Evolutionary conservation across 192 early-diverging fungal genomes (phyloP).

Genomic region (Umbelopsis sp.): DNA sequence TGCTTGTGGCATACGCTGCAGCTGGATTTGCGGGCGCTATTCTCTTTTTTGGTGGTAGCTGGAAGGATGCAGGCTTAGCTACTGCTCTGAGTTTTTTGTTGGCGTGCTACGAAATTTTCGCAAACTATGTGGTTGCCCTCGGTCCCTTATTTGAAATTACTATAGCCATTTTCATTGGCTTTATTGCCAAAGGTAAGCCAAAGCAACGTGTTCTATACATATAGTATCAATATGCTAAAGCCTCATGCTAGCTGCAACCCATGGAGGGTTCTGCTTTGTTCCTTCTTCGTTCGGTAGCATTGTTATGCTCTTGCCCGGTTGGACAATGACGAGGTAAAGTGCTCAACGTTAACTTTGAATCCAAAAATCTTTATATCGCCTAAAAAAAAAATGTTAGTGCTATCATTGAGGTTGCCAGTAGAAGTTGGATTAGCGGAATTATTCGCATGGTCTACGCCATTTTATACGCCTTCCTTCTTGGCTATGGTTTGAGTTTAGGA

Average conservation of each 20-base stretch:
- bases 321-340: slow-evolving; percentile 65
- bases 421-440: slow-evolving; percentile 87
- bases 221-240: too few relatives aligned
- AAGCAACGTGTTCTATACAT: neutral
- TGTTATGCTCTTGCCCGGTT: slow-evolving; percentile 74
- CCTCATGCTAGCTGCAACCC: slow-evolving; percentile 24
- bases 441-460: slow-evolving; percentile 85
- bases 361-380: too few relatives aligned
- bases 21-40: slow-evolving; percentile 57
- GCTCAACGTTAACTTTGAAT: too few relatives aligned
- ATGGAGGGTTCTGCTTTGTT: slow-evolving; percentile 66
- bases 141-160: slow-evolving; percentile 22
- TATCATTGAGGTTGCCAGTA: slow-evolving; percentile 86
- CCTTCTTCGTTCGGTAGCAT: slow-evolving; percentile 63
- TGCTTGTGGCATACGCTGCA: slow-evolving; percentile 51
- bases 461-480: slow-evolving; percentile 78
- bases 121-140: slow-evolving; percentile 31
- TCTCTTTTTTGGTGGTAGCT: slow-evolving; percentile 65
- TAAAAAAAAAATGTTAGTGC: slow-evolving; percentile 33
- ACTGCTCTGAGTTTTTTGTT: slow-evolving; percentile 47
- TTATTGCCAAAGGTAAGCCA: slow-evolving; percentile 17
- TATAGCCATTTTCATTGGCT: slow-evolving; percentile 16
- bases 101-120: slow-evolving; percentile 47
- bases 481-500: slow-evolving; percentile 75
- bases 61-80: slow-evolving; percentile 62